These are phyloP conservation scores for Saccharomyces kudriavzevii DNA, from an alignment of 805 yeast genomes.

Conservation along the genomic window DNA sequence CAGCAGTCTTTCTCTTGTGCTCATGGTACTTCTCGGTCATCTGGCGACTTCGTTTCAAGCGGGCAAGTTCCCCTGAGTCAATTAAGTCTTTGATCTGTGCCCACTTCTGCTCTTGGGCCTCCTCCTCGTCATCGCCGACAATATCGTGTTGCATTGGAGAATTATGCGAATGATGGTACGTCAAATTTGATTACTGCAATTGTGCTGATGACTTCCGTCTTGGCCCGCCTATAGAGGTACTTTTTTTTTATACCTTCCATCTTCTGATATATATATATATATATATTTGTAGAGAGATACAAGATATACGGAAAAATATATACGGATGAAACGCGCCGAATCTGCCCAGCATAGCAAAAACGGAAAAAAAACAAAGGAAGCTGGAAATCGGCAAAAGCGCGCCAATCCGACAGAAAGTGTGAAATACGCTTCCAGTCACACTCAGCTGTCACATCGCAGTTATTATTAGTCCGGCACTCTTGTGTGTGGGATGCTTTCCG, in stretches of 20 bases:
- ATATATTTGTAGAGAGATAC: neutral
- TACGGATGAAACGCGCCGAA: slow-evolving; percentile 6
- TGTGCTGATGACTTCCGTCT: neutral
- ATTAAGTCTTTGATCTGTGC: slow-evolving; percentile 34
- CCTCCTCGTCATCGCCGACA: neutral
- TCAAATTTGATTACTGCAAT: neutral
- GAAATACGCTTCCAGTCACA: neutral
- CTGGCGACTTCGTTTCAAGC: slow-evolving; percentile 41
- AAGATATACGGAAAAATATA: neutral
- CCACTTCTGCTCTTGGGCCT: slow-evolving; percentile 35
- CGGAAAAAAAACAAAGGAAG: neutral
- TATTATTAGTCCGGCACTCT: neutral
- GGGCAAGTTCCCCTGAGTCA: slow-evolving; percentile 36
- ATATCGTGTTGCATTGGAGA: neutral
- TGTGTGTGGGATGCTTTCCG: neutral
- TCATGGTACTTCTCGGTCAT: slow-evolving; percentile 38
- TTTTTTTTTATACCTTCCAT: neutral
- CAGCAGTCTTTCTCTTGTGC: slow-evolving; percentile 37
- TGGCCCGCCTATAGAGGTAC: neutral
- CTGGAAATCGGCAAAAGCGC: neutral
- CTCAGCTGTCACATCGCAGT: neutral
- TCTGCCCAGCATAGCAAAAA: neutral
- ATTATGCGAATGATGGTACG: neutral
- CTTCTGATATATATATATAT: neutral
- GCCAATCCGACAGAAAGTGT: neutral